A percentile compares a stretch with the other conserved stretches of the same genome.
phyloP scores from a whole-genome alignment of 768 basidiomycete species.

The Postia placenta region DNA sequence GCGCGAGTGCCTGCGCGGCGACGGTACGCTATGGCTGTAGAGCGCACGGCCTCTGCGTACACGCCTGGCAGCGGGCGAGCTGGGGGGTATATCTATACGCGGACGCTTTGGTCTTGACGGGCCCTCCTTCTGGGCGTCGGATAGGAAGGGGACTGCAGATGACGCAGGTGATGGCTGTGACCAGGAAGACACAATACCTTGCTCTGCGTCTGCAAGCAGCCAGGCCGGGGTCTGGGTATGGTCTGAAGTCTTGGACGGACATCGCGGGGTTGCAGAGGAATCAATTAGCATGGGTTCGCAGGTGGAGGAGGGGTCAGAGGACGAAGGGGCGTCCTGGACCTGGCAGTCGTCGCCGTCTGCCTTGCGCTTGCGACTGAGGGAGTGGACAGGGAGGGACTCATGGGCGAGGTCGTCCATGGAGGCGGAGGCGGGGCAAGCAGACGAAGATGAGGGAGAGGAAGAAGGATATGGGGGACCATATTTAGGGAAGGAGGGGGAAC shows the following conservation, averaged over 20 bases:
- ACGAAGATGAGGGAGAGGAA: slow-evolving; percentile 22
- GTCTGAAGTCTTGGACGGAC: slow-evolving; percentile 29
- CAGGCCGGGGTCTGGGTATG: slow-evolving; percentile 33
- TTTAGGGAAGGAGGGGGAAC: slow-evolving; percentile 31
- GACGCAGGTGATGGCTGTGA: slow-evolving; percentile 17
- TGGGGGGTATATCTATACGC: slow-evolving; percentile 24
- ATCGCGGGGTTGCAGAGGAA: slow-evolving; percentile 23
- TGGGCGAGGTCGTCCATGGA: slow-evolving; percentile 62
- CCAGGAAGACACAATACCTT: slow-evolving; percentile 11
- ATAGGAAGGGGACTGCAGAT: slow-evolving; percentile 25
- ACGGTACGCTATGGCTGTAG: slow-evolving; percentile 3
- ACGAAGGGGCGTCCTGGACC: slow-evolving; percentile 9
- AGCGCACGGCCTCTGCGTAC: slow-evolving; percentile 12
- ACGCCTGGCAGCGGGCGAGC: slow-evolving; percentile 12
- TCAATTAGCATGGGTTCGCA: slow-evolving; percentile 32
- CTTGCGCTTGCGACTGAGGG: slow-evolving; percentile 63
- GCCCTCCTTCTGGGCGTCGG: slow-evolving; percentile 17
- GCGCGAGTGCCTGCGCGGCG: slow-evolving; percentile 23
- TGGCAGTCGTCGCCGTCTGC: slow-evolving; percentile 42
- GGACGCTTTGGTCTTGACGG: slow-evolving; percentile 23
- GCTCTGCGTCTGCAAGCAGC: slow-evolving; percentile 18
- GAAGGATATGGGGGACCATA: slow-evolving; percentile 21
- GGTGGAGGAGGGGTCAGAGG: slow-evolving; percentile 14
- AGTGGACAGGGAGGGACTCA: slow-evolving; percentile 35
- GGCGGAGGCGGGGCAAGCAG: slow-evolving; percentile 20